Conservation (phyloP, 768 basidiomycete species). For the Boletus rubescentipes region DNA sequence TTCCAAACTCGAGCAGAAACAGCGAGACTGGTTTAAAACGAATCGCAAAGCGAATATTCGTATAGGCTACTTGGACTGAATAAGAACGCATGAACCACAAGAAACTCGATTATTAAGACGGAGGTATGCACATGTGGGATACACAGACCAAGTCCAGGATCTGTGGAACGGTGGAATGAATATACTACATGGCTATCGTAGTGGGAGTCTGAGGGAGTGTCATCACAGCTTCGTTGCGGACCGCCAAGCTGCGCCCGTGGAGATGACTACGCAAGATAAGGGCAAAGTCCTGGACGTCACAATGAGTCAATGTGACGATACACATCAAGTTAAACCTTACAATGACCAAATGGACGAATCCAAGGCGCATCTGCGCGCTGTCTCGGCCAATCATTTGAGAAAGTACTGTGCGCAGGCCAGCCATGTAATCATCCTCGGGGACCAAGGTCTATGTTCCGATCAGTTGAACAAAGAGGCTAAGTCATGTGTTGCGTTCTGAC, state of each 20-base stretch:
- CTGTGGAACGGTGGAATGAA: background rate
- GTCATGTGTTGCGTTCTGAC: slow-evolving; percentile 5
- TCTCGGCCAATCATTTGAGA: slow-evolving; percentile 21
- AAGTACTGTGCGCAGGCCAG: slow-evolving; percentile 18
- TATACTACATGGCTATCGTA: background rate
- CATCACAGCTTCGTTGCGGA: background rate
- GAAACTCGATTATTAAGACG: slow-evolving; percentile 13
- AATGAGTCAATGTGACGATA: slow-evolving; percentile 1
- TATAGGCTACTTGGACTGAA: background rate
- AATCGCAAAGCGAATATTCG: background rate
- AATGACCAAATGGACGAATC: slow-evolving; percentile 21
- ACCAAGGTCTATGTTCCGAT: slow-evolving; percentile 7
- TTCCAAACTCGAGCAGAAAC: background rate
- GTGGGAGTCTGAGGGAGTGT: background rate
- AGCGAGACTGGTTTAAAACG: slow-evolving; percentile 12
- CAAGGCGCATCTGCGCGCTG: slow-evolving; percentile 9
- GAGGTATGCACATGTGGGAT: slow-evolving; percentile 5
- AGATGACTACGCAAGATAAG: slow-evolving; percentile 14
- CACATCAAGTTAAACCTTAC: slow-evolving; percentile 6
- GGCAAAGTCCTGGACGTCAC: slow-evolving; percentile 22
- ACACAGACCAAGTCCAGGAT: slow-evolving; percentile 8
- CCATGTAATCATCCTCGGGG: slow-evolving; percentile 23
- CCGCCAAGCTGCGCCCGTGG: background rate
- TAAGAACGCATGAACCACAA: slow-evolving; percentile 2
- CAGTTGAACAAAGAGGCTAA: slow-evolving; percentile 1